Base-by-base conservation (phyloP, 2,329 filamentous ascomycete species). In the Fusarium staphyleae region DNA sequence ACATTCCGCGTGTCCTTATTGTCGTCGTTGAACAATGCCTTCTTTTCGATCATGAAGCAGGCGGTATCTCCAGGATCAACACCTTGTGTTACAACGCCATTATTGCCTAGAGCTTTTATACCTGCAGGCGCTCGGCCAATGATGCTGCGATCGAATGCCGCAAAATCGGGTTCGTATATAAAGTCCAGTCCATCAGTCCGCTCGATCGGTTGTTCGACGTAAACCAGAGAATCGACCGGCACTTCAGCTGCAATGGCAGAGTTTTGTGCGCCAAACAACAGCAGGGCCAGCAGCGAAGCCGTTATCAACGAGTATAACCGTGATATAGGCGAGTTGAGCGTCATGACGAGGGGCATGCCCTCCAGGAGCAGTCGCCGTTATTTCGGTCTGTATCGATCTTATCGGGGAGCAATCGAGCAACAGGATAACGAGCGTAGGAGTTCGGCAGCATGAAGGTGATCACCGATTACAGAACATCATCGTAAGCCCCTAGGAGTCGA, bases 301-400 rank as follows among this genome's bases (percentile, higher is more conserved):
- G 82, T 77, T 46, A 88, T 70, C 51, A 87, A 89, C 66, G 87
- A 85, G 69, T 83, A 83, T 68, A 91, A 83, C 70, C 88, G 87
- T 75, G 86, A 88, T 77, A 90, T 89, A 63, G 90, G 77, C 67
- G 83, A 85, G 71, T 82, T 87, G 72, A 87, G 81, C 73, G 87
- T 77, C 82, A 84, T 84, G 60, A 66, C 72, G 69, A 58, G 65
- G 63, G 66, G 48, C 72, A 75, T 75, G 74, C 74, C 78, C 78
- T 72, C 72, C 66, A 68, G 69, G 73, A 74, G 71, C 69, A 61
- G 62, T 55, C 57, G 64, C 54, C 65, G 57, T 48, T 28, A 13
- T 44, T 48, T 48, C 15, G 19, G 34, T 41, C 41, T 26, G 37
- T 28, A 36, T 34, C 45, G 48, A 28, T 47, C 22, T 12, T 62